Conservation (phyloP, 1,284 basidiomycete species). For the Trametes sp. region DNA sequence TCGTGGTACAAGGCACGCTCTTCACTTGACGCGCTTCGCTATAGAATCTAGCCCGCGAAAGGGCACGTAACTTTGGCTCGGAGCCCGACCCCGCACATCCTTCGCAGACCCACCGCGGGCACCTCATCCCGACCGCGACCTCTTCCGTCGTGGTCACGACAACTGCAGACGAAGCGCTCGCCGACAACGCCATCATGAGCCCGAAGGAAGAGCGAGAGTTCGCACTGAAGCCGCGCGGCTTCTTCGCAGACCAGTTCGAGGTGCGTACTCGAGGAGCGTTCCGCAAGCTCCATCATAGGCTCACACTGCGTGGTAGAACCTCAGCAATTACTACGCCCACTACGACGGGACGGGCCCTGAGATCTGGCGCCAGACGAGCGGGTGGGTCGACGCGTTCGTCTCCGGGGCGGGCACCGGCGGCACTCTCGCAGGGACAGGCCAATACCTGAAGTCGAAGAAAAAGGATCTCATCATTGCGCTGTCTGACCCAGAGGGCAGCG, state of each 20-base stretch:
- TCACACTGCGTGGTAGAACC: constrained; percentile 61
- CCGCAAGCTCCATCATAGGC: background rate
- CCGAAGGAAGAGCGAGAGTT: constrained; percentile 53
- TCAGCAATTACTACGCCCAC: constrained; percentile 91
- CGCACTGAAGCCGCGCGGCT: constrained; percentile 65
- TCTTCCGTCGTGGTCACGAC: constrained; percentile 65
- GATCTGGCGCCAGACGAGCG: constrained; percentile 93
- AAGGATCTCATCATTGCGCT: constrained; percentile 76
- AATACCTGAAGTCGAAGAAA: constrained; percentile 79
- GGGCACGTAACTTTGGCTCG: constrained; percentile 75
- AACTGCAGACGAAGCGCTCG: constrained; percentile 48
- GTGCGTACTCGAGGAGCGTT: constrained; percentile 43
- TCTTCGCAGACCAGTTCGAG: constrained; percentile 97
- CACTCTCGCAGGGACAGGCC: constrained; percentile 88
- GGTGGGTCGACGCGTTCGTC: constrained; percentile 86
- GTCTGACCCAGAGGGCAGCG: constrained; percentile 94
- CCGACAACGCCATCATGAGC: constrained; percentile 49
- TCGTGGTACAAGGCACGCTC: background rate
- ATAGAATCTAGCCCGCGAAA: constrained; percentile 84
- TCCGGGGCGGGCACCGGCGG: constrained; percentile 98
- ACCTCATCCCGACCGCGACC: constrained; percentile 38
- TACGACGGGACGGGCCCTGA: constrained; percentile 93
- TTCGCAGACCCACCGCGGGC: constrained; percentile 21
- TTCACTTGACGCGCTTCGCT: background rate
- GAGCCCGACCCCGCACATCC: constrained; percentile 39